Conservation (phyloP, 495 filamentous ascomycete genomes). For the Wilcoxina mikolae region DNA sequence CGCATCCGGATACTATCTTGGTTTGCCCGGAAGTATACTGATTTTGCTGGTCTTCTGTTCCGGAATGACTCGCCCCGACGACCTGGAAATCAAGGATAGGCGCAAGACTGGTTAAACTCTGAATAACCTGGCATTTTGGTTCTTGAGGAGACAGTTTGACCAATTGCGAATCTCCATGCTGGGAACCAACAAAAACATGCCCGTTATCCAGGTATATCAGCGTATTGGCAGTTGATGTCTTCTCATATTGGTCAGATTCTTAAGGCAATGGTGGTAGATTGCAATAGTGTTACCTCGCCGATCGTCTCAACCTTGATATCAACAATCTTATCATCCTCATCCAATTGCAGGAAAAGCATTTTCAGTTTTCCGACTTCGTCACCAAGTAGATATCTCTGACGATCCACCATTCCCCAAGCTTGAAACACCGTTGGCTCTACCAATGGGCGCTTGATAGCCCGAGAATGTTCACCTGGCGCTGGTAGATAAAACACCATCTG, state of each 20-base stretch:
- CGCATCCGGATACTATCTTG: constrained; percentile 81
- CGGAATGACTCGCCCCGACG: constrained; percentile 82
- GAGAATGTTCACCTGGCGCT: constrained; percentile 32
- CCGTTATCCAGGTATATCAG: constrained; percentile 67
- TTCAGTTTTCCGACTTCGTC: constrained; percentile 80
- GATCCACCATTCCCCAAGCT: constrained; percentile 73
- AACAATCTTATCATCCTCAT: constrained; percentile 45
- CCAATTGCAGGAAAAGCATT: constrained; percentile 57
- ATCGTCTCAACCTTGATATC: constrained; percentile 53
- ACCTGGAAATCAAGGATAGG: constrained; percentile 86
- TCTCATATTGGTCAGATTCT: neutral
- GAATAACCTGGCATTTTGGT: constrained; percentile 47
- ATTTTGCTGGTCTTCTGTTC: constrained; percentile 44
- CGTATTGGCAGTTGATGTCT: constrained; percentile 54
- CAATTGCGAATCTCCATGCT: constrained; percentile 82
- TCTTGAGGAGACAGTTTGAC: constrained; percentile 40
- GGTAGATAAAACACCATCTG: constrained; percentile 71
- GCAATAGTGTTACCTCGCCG: constrained; percentile 34
- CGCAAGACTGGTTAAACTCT: constrained; percentile 70
- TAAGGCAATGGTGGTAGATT: neutral
- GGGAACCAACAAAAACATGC: constrained; percentile 73
- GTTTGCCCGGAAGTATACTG: constrained; percentile 74
- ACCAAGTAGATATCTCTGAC: constrained; percentile 64
- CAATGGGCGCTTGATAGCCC: constrained; percentile 42
- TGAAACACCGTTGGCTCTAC: constrained; percentile 67